phyloP scores from a whole-genome alignment of 148 eudicot genomes.

The Tetragonia tetragonoides region DNA sequence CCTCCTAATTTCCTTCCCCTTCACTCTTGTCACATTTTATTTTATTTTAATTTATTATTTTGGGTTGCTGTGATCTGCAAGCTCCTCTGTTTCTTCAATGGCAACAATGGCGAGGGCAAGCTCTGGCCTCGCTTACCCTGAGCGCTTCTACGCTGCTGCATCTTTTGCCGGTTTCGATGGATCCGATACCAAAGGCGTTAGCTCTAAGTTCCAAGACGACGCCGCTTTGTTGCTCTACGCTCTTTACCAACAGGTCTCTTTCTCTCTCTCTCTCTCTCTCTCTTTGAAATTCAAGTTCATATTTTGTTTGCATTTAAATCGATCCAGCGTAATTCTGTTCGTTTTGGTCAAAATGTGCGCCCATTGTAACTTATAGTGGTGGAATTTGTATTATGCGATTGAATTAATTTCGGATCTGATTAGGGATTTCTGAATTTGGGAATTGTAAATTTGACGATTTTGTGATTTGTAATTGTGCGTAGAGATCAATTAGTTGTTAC shows the following conservation, averaged over 20 bases:
- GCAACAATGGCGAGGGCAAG: conserved; percentile 49
- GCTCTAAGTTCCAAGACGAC: conserved; percentile 75
- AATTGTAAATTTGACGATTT: background rate
- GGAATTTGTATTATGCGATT: conserved; percentile 12
- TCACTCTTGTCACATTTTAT: background rate
- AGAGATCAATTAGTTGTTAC: background rate
- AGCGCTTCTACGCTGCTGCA: conserved; percentile 31
- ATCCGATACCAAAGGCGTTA: conserved; percentile 39
- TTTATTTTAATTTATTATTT: background rate
- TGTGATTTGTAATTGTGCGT: background rate
- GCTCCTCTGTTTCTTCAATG: conserved; percentile 13
- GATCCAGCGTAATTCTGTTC: background rate
- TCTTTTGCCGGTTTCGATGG: conserved; percentile 87
- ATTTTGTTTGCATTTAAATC: background rate
- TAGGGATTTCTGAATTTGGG: background rate
- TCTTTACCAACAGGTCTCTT: conserved; percentile 76
- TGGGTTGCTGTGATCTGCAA: background rate
- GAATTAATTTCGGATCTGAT: conserved; percentile 2
- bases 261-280: background rate
- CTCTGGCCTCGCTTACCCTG: conserved; percentile 33
- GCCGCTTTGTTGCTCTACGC: conserved; percentile 77
- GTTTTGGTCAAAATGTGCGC: background rate
- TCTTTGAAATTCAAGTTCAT: background rate
- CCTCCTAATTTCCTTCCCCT: background rate
- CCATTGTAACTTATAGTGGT: conserved; percentile 1